Base-by-base conservation (phyloP, 2,329 filamentous ascomycete species). In the Rhexocercosporidium sp. region DNA sequence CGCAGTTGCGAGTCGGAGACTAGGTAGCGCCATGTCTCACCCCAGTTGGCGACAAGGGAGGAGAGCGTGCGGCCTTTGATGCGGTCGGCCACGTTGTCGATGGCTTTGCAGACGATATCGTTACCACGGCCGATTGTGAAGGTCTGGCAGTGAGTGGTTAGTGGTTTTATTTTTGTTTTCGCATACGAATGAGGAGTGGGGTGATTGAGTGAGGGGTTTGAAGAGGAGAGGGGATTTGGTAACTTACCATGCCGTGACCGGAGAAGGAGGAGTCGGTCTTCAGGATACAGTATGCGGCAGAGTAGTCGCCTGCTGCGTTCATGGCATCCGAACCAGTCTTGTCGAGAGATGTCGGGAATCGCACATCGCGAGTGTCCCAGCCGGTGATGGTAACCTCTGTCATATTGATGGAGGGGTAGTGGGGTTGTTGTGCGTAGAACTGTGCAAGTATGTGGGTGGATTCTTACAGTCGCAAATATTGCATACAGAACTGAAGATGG, bases 281-380 rank as follows among this genome's bases (percentile, higher is more conserved):
- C 59, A 97, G 83, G 75, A 97, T 95, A 79, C 93, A 97, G 84
- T 97, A 97, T n/a, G 94, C 94, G 14, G 94, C 86, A 1, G 93
- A 97, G 82, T 97, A 97, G 81, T 97, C 93, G 69, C 93, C 92
- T 2, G 94, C 93, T 3, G 92, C 92, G 77, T 97, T 97, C 94
- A 97, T 97, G 76, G 93, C 94, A 86, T 97, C 94, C 9, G 93
- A 96, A 75, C 94, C 94, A n/a, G 93, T 97, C 83, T 95, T 96
- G 81, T 97, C 93, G 69, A 97, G 88, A 47, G 94, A 97, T n/a
- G 94, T 97, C 79, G 91, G 91, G 78, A 93, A 93, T 73, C 91
- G 88, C 78, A 93, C 90, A 82, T 93, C 91, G 77, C 89, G 85
- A 67, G 90, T 91, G 72, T 82, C 83, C 83, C 88, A 93, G 70